Evolutionary conservation across 2,329 filamentous ascomycete species (phyloP).

Genomic region (Exophiala xenobiotica): DNA sequence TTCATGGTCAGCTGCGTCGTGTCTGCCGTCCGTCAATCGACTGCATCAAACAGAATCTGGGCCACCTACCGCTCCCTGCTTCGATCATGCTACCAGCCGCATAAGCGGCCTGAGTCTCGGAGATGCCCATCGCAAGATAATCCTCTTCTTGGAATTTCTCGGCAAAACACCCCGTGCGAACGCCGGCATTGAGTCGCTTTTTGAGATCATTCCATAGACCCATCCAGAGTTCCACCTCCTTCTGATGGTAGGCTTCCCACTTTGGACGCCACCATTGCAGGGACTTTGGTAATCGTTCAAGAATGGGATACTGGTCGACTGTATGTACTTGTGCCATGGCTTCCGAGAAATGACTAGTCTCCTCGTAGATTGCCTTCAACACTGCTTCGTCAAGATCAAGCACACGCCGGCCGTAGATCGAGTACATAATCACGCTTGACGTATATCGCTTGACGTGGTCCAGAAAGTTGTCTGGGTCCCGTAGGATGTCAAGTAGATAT

Average conservation of each 20-base stretch:
- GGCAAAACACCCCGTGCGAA: conserved; percentile 11
- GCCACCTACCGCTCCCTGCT: conserved; percentile 7
- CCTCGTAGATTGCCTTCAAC: conserved; percentile 6
- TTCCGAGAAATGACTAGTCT: conserved; percentile 7
- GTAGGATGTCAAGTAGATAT: conserved; percentile 10
- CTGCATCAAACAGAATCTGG: not conserved
- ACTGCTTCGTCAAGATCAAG: conserved; percentile 7
- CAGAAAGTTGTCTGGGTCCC: conserved; percentile 5
- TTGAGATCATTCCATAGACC: not conserved
- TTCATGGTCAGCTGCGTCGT: conserved; percentile 2
- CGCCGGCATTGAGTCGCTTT: not conserved
- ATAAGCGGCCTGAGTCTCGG: conserved; percentile 37
- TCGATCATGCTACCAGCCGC: conserved; percentile 33
- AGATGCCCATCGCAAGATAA: conserved; percentile 34
- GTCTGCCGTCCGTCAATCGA: not conserved
- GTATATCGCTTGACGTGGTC: conserved; percentile 9
- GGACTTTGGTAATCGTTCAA: conserved; percentile 15
- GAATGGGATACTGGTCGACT: conserved; percentile 21
- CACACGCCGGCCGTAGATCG: not conserved
- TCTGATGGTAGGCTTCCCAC: conserved; percentile 11
- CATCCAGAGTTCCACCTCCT: conserved; percentile 1
- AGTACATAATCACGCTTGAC: conserved; percentile 10
- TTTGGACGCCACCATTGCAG: conserved; percentile 14
- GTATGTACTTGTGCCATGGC: conserved; percentile 7
- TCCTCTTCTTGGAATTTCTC: conserved; percentile 11